Conservation (phyloP, 2,329 filamentous ascomycete genomes). For the Sarocladium strictum region DNA sequence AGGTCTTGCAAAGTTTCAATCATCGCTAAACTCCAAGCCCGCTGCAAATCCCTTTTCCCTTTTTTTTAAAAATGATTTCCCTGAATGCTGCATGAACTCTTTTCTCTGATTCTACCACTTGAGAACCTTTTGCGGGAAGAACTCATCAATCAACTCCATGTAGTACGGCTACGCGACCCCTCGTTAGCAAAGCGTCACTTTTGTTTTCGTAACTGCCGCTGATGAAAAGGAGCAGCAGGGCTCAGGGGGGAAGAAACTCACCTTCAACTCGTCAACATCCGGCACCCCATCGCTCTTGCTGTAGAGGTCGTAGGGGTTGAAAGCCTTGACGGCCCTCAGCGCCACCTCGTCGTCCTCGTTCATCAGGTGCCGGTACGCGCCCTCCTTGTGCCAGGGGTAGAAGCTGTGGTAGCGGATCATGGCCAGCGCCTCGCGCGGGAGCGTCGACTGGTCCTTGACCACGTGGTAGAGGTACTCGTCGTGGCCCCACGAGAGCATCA, state of each 20-base stretch:
- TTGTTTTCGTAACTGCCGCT: too few species aligned
- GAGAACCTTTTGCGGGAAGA: constrained; percentile 32
- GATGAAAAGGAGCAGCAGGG: background rate
- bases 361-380: constrained; percentile 79
- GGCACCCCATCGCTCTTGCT: constrained; percentile 84
- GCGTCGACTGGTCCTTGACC: constrained; percentile 71
- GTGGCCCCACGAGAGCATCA: constrained; percentile 89
- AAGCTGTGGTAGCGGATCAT: constrained; percentile 95
- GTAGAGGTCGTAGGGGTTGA: constrained; percentile 89
- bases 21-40: background rate
- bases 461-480: constrained; percentile 86
- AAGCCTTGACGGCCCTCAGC: constrained; percentile 74
- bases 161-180: constrained; percentile 29
- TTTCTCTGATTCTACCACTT: constrained; percentile 29
- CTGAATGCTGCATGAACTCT: too few species aligned
- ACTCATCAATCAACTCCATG: constrained; percentile 36
- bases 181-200: too few species aligned
- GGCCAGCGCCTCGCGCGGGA: constrained; percentile 76
- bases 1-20: too few species aligned
- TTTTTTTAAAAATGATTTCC: too few species aligned
- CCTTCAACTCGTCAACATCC: constrained; percentile 67
- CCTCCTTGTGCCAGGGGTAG: constrained; percentile 84
- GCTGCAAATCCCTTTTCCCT: constrained; percentile 12
- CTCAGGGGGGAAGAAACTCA: background rate
- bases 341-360: constrained; percentile 73